phyloP scores from a whole-genome alignment of 1,284 basidiomycete species.

The Cryptococcus sp. region DNA sequence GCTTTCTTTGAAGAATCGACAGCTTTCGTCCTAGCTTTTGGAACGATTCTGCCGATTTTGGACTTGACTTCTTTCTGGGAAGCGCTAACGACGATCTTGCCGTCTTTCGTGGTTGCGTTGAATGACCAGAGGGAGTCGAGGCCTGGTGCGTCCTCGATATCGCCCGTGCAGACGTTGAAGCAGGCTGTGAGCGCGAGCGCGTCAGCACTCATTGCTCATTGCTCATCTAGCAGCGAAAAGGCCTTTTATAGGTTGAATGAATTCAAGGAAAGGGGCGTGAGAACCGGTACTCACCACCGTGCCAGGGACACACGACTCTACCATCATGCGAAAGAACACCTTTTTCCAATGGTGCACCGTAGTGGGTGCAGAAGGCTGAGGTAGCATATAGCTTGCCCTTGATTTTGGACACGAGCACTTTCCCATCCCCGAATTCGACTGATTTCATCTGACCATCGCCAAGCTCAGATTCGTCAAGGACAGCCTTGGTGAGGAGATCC shows the following conservation, averaged over 20 bases:
- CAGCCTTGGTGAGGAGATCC: constrained; percentile 27
- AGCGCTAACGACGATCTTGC: constrained; percentile 78
- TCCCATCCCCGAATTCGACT: constrained; percentile 73
- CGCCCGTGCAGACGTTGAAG: constrained; percentile 75
- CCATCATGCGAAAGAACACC: constrained; percentile 79
- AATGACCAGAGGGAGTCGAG: constrained; percentile 82
- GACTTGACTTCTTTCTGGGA: constrained; percentile 67
- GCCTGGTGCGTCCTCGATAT: constrained; percentile 83
- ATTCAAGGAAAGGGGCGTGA: neutral
- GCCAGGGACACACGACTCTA: constrained; percentile 83
- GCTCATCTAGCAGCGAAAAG: neutral
- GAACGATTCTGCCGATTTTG: constrained; percentile 62
- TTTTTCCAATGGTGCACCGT: constrained; percentile 54
- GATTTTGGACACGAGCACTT: constrained; percentile 76
- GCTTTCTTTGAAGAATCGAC: constrained; percentile 57
- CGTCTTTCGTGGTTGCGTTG: constrained; percentile 64
- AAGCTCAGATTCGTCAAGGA: constrained; percentile 58
- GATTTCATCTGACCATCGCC: constrained; percentile 77
- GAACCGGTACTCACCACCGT: constrained; percentile 64
- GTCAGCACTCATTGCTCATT: neutral
- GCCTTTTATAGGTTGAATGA: neutral
- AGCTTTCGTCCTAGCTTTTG: constrained; percentile 47
- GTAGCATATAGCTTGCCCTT: constrained; percentile 71
- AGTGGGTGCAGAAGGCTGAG: constrained; percentile 82
- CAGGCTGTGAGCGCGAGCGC: constrained; percentile 59